Percentiles rank a stretch among this genome's conserved stretches.
These are phyloP conservation scores for Fragosphaeria purpurea DNA, from an alignment of 2,329 filamentous ascomycete species.

Conservation along the genomic window DNA sequence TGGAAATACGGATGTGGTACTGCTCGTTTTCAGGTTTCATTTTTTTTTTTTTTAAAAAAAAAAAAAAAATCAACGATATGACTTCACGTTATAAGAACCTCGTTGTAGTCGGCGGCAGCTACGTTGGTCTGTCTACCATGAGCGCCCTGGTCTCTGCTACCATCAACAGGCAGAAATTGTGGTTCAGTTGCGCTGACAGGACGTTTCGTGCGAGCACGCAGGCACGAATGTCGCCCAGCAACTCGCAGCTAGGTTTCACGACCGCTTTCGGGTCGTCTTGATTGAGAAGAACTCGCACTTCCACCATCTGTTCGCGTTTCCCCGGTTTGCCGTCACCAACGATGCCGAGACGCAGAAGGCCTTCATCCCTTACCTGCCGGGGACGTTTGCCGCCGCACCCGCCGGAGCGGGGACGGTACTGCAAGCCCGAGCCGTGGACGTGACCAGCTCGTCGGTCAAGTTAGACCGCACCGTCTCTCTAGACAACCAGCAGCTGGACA, in stretches of 20 bases:
- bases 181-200: conserved; percentile 18
- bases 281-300: conserved; percentile 53
- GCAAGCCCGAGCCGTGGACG: conserved; percentile 20
- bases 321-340: conserved; percentile 44
- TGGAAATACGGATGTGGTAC: too few species aligned
- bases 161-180: neutral
- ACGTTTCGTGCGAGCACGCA: conserved; percentile 33
- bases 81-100: conserved; percentile 4
- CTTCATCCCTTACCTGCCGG: conserved; percentile 45
- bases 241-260: conserved; percentile 36
- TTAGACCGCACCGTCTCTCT: conserved; percentile 16
- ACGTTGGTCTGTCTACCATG: conserved; percentile 7
- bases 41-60: too few species aligned
- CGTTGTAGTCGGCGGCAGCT: conserved; percentile 11
- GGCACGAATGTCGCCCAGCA: conserved; percentile 38
- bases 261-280: conserved; percentile 41
- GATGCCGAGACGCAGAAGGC: conserved; percentile 44
- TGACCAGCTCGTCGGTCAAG: conserved; percentile 27
- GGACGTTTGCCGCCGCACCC: conserved; percentile 4
- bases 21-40: too few species aligned
- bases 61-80: neutral
- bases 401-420: conserved; percentile 26
- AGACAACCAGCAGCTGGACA: conserved; percentile 15
- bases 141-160: too few species aligned
- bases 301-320: conserved; percentile 51